These are phyloP conservation scores for Nasturtium officinale DNA, from an alignment of 345 rosid genomes.

Conservation along the genomic window DNA sequence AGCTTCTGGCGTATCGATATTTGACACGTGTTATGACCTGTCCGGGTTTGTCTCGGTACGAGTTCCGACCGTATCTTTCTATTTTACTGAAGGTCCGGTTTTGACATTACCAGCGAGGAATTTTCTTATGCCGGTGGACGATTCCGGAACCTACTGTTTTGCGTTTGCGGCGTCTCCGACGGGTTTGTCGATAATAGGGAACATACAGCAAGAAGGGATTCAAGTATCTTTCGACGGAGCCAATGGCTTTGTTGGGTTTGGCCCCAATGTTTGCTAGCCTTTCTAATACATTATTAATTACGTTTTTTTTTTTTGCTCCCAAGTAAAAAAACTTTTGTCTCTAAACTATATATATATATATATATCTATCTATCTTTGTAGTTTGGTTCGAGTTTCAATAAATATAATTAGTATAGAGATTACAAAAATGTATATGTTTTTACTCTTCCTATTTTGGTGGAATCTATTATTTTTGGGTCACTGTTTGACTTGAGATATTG, in stretches of 20 bases:
- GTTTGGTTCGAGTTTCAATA: slow-evolving; percentile 31
- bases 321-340: slow-evolving; percentile 27
- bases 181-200: slow-evolving; percentile 86
- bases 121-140: slow-evolving; percentile 91
- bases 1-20: slow-evolving; percentile 75
- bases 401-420: slow-evolving; percentile 32
- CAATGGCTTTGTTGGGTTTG: slow-evolving; percentile 93
- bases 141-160: slow-evolving; percentile 81
- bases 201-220: slow-evolving; percentile 96
- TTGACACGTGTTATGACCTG: slow-evolving; percentile 85
- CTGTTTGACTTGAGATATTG: slow-evolving; percentile 28
- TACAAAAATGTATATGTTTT: slow-evolving; percentile 41
- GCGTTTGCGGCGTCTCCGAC: slow-evolving; percentile 81
- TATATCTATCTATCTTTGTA: too few species aligned
- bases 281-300: slow-evolving; percentile 11
- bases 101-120: slow-evolving; percentile 85
- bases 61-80: slow-evolving; percentile 90
- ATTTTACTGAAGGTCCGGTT: slow-evolving; percentile 77
- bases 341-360: slow-evolving; percentile 21
- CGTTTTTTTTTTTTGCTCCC: slow-evolving; percentile 28
- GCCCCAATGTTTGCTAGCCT: slow-evolving; percentile 76
- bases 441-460: neutral
- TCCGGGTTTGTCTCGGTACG: slow-evolving; percentile 75
- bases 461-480: slow-evolving; percentile 10
- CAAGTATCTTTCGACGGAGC: slow-evolving; percentile 92